Evolutionary conservation across 2,329 filamentous ascomycete species (phyloP).

Genomic region (Aspergillus cejpii): DNA sequence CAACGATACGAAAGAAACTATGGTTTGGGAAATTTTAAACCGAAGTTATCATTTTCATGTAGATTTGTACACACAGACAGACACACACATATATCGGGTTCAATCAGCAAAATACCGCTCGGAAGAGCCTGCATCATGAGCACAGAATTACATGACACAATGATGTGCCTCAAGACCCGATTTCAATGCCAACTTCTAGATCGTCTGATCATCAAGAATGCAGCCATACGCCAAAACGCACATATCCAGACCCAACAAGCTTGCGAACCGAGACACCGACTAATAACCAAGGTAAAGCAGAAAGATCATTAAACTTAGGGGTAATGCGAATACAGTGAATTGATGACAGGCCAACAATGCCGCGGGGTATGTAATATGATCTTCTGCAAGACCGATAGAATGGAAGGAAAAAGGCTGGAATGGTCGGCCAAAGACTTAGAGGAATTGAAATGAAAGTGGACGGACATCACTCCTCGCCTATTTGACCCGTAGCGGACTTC

Average conservation of each 20-base stretch:
- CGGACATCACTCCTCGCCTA: conserved; percentile 6
- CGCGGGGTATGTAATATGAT: conserved; percentile 14
- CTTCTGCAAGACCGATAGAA: conserved; percentile 9
- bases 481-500: conserved; percentile 31
- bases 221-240: conserved; percentile 26
- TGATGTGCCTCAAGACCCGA: conserved; percentile 10
- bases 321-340: conserved; percentile 19
- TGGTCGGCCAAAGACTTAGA: background rate
- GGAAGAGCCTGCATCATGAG: conserved; percentile 1
- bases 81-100: conserved; percentile 4
- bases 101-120: conserved; percentile 6
- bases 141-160: conserved; percentile 2
- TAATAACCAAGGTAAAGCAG: conserved; percentile 11
- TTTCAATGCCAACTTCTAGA: conserved; percentile 17
- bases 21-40: conserved; percentile 11
- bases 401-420: conserved; percentile 2
- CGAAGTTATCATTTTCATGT: conserved; percentile 20
- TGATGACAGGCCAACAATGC: conserved; percentile 16
- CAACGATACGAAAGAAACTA: too few relatives aligned
- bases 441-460: background rate
- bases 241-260: conserved; percentile 19
- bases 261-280: conserved; percentile 19
- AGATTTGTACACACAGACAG: conserved; percentile 21
- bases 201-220: conserved; percentile 17
- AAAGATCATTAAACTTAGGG: conserved; percentile 13